These are phyloP conservation scores for Aspergillus unguis DNA, from an alignment of 2,329 filamentous ascomycete genomes.

Conservation along the genomic window DNA sequence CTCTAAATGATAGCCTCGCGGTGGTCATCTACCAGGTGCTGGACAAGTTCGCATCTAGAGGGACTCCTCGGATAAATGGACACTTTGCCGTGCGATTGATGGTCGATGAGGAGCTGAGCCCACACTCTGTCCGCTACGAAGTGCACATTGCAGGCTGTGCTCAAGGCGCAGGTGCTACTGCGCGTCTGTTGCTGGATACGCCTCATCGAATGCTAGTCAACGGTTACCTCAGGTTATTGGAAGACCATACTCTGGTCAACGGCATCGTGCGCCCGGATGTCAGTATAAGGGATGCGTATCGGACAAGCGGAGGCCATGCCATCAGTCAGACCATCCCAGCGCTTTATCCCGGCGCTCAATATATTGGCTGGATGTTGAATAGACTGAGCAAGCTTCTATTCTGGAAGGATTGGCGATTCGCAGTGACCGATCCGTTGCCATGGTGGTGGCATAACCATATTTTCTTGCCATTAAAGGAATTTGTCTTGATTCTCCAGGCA, in stretches of 20 bases:
- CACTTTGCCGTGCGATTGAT: constrained; percentile 72
- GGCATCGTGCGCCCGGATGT: neutral
- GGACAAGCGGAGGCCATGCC: constrained; percentile 7
- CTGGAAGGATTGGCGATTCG: constrained; percentile 57
- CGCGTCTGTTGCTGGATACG: constrained; percentile 31
- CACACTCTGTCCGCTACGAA: constrained; percentile 31
- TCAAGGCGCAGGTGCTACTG: constrained; percentile 26
- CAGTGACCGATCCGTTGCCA: constrained; percentile 55
- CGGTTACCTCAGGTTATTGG: constrained; percentile 26
- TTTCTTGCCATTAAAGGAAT: constrained; percentile 49
- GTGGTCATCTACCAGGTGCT: constrained; percentile 65
- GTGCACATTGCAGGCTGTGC: constrained; percentile 34
- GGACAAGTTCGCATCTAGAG: constrained; percentile 51
- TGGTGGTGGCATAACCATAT: constrained; percentile 57
- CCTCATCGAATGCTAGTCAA: constrained; percentile 20
- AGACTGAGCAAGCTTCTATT: constrained; percentile 34
- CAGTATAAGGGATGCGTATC: constrained; percentile 9
- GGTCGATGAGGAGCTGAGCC: constrained; percentile 47
- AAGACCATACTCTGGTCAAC: neutral
- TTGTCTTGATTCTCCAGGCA: constrained; percentile 9
- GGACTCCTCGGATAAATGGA: constrained; percentile 57
- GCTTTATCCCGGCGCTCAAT: constrained; percentile 22
- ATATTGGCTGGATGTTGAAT: constrained; percentile 18
- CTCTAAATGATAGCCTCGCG: constrained; percentile 52
- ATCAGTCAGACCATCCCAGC: constrained; percentile 7